These are phyloP conservation scores for Calendula officinalis DNA, from an alignment of 129 eudicot genomes.

Conservation along the genomic window DNA sequence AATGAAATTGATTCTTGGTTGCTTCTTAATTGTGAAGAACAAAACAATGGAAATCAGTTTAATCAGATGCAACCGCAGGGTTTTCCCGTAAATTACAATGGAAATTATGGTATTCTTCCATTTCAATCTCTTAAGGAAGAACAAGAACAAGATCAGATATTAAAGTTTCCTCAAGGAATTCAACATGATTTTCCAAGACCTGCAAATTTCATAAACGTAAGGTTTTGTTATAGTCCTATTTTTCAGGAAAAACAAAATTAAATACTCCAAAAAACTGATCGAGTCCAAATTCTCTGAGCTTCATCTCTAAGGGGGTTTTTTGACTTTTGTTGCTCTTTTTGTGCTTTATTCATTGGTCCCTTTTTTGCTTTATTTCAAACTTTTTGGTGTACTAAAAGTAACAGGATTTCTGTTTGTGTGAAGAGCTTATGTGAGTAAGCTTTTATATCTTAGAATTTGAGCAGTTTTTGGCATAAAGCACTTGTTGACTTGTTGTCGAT, in stretches of 20 bases:
- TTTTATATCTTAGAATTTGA: slow-evolving; percentile 10
- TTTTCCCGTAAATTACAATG: slow-evolving; percentile 18
- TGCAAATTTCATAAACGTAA: slow-evolving; percentile 21
- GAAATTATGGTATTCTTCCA: slow-evolving; percentile 17
- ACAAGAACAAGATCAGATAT: neutral
- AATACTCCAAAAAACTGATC: neutral
- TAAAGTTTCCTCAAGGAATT: slow-evolving; percentile 7
- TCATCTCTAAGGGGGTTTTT: neutral
- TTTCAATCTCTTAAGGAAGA: slow-evolving; percentile 25
- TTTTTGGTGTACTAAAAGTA: slow-evolving; percentile 10
- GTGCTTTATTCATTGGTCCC: neutral
- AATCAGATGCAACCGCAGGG: slow-evolving; percentile 16
- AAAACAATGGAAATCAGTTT: slow-evolving; percentile 19
- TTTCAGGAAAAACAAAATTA: neutral
- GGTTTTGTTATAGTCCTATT: neutral
- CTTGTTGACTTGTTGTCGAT: slow-evolving; percentile 25
- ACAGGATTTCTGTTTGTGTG: slow-evolving; percentile 6
- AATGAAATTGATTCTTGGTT: slow-evolving; percentile 32
- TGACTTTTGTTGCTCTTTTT: neutral
- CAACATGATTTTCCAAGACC: slow-evolving; percentile 15
- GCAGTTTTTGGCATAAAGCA: slow-evolving; percentile 22
- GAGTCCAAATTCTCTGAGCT: neutral
- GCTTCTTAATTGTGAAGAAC: slow-evolving; percentile 20
- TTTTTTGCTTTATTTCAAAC: slow-evolving; percentile 22
- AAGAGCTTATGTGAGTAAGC: slow-evolving; percentile 11